A percentile compares a stretch with the other conserved stretches of the same genome.
phyloP scores from a whole-genome alignment of 306 rosid genomes.

The Cajanus cajan region DNA sequence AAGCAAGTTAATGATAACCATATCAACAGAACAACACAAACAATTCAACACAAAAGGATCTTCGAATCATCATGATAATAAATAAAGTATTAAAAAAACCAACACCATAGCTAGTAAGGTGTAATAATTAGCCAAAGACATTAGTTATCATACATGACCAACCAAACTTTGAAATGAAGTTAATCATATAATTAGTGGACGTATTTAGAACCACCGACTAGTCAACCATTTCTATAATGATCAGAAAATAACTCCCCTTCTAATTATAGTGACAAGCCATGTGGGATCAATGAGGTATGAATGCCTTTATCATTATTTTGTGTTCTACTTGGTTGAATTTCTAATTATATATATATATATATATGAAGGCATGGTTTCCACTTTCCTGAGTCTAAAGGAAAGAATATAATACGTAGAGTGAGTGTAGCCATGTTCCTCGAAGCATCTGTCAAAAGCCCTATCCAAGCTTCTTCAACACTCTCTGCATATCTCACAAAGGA shows the following conservation, averaged over 20 bases:
- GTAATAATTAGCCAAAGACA: not conserved
- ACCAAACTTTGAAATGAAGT: not conserved
- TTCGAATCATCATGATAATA: constrained; percentile 2
- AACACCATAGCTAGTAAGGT: not conserved
- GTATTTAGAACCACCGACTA: not conserved
- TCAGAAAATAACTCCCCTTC: not conserved
- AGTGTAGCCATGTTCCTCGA: not conserved
- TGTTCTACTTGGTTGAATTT: not conserved
- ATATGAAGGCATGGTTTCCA: not conserved
- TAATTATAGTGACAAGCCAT: not conserved
- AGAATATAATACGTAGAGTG: not conserved
- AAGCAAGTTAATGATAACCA: constrained; percentile 50
- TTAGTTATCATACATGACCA: not conserved
- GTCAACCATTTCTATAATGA: not conserved
- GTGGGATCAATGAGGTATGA: not conserved
- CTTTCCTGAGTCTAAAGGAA: not conserved
- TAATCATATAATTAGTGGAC: not conserved
- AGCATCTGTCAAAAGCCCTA: not conserved
- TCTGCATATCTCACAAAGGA: not conserved
- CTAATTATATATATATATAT: no score
- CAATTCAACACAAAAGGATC: not conserved
- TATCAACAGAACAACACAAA: constrained; percentile 31
- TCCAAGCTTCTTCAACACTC: not conserved
- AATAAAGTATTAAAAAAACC: not conserved
- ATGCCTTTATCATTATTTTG: constrained; percentile 2